Evolutionary conservation across 805 yeast genomes (phyloP).

Genomic region (Jamesozyma spencerorum): DNA sequence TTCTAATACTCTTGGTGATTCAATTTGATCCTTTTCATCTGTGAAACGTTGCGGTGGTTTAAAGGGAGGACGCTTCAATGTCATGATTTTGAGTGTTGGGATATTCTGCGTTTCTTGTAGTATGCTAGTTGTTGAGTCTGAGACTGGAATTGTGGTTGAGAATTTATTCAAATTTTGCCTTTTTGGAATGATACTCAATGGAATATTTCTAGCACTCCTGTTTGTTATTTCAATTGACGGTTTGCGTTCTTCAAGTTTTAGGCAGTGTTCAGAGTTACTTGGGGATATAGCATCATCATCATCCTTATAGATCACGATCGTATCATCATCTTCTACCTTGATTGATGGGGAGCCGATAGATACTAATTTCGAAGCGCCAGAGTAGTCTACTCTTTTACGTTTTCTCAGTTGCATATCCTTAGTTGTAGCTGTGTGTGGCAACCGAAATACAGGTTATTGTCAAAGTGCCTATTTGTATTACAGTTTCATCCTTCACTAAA

Average conservation of each 20-base stretch:
- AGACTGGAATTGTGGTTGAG: neutral
- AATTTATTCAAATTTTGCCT: neutral
- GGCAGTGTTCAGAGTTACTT: no score
- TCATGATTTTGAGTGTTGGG: neutral
- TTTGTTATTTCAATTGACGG: neutral
- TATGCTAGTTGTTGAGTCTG: neutral
- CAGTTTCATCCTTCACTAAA: neutral
- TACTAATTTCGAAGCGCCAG: neutral
- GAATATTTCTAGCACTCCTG: neutral
- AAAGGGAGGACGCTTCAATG: conserved; percentile 1
- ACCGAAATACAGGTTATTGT: neutral
- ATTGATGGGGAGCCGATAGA: no score
- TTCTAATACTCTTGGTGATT: neutral
- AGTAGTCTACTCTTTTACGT: conserved; percentile 9
- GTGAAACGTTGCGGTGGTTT: neutral
- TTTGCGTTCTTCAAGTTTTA: neutral
- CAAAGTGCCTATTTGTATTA: neutral
- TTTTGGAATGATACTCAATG: neutral
- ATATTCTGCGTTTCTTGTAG: neutral
- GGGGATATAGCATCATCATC: no score
- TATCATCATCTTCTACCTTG: neutral
- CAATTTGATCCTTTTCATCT: neutral
- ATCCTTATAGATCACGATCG: no score
- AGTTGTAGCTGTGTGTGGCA: no score
- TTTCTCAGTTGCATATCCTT: conserved; percentile 13